These are phyloP conservation scores for Arabidopsis suecica DNA, from an alignment of 345 rosid genomes.

Conservation along the genomic window DNA sequence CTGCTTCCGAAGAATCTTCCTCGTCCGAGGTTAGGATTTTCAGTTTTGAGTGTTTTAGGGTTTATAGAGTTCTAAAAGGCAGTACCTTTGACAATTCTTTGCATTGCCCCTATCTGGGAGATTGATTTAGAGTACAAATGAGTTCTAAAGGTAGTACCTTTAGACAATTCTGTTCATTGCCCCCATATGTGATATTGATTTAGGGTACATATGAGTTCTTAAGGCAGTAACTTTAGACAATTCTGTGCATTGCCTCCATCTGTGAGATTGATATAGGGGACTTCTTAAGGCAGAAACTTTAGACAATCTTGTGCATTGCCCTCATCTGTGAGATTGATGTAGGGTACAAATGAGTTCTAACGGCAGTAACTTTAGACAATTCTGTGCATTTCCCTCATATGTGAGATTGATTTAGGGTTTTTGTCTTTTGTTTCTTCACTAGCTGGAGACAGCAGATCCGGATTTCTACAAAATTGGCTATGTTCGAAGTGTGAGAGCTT, in stretches of 20 bases:
- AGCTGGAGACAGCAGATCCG: constrained; percentile 80
- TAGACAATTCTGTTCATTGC: not conserved
- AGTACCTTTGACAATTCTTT: constrained; percentile 10
- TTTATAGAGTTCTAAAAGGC: constrained; percentile 6
- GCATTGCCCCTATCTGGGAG: not conserved
- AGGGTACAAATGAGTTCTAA: constrained; percentile 4
- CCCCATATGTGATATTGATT: not conserved
- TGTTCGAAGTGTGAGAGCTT: constrained; percentile 83
- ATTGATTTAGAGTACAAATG: not conserved
- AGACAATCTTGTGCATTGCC: not conserved
- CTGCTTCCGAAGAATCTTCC: constrained; percentile 52
- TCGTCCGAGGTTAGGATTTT: constrained; percentile 50
- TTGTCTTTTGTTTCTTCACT: constrained; percentile 1
- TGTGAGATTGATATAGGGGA: not conserved
- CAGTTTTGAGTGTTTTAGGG: not conserved
- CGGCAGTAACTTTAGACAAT: constrained; percentile 13
- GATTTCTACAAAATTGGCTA: constrained; percentile 95
- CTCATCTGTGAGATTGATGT: not conserved
- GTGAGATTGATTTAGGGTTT: constrained; percentile 6
- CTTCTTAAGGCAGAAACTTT: constrained; percentile 22
- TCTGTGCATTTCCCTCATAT: not conserved
- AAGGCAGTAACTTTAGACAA: constrained; percentile 10
- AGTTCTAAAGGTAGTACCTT: constrained; percentile 22
- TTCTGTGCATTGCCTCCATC: not conserved
- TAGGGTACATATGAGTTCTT: not conserved